phyloP scores from a whole-genome alignment of 2,329 filamentous ascomycete genomes.

The Ascomycota sp. region DNA sequence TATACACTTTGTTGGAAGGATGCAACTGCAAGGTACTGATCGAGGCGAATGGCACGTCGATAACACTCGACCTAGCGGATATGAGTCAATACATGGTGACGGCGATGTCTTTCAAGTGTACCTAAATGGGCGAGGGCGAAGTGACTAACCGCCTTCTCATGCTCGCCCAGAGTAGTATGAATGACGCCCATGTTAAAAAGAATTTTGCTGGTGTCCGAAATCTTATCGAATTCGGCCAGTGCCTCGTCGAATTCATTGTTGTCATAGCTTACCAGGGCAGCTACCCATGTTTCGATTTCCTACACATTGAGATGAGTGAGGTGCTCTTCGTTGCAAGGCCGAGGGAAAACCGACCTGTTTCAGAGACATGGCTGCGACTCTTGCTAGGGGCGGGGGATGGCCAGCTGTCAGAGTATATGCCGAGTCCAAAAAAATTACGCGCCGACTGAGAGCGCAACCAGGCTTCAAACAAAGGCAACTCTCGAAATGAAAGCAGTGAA shows the following conservation, averaged over 20 bases:
- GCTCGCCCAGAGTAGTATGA: slow-evolving; percentile 86
- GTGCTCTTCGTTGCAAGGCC: neutral
- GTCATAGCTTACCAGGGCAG: slow-evolving; percentile 79
- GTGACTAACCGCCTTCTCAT: slow-evolving; percentile 70
- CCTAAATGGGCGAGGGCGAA: neutral
- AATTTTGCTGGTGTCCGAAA: slow-evolving; percentile 93
- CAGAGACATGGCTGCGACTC: slow-evolving; percentile 28
- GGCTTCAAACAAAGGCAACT: no score
- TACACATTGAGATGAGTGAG: slow-evolving; percentile 13
- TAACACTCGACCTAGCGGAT: slow-evolving; percentile 66
- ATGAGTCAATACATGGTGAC: neutral
- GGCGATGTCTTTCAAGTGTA: neutral
- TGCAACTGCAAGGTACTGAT: slow-evolving; percentile 89
- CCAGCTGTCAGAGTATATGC: neutral
- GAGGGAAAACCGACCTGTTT: slow-evolving; percentile 29
- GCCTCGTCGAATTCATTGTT: slow-evolving; percentile 94
- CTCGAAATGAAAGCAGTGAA: no score
- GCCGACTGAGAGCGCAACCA: no score
- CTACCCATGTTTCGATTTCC: slow-evolving; percentile 99
- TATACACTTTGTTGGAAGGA: slow-evolving; percentile 98
- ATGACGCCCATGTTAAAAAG: slow-evolving; percentile 97
- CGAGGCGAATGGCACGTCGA: slow-evolving; percentile 72
- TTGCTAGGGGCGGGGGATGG: neutral
- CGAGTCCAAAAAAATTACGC: neutral
- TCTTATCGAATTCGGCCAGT: slow-evolving; percentile 61